These are phyloP conservation scores for Parathielavia appendiculata DNA, from an alignment of 495 filamentous ascomycete species.

Conservation along the genomic window DNA sequence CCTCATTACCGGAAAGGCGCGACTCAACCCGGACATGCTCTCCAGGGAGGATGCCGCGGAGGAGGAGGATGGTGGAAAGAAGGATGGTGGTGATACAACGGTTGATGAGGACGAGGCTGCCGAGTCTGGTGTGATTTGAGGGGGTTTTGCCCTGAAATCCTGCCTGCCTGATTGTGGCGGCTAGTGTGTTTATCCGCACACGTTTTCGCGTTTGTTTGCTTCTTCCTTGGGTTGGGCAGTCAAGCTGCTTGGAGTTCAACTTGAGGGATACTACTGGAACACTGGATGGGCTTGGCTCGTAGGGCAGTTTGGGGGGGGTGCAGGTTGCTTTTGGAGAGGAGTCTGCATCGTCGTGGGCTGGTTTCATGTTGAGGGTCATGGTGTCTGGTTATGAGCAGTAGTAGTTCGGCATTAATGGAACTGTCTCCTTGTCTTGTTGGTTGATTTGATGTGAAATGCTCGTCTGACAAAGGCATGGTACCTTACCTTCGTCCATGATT, in stretches of 20 bases:
- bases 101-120: neutral
- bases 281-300: neutral
- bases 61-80: neutral
- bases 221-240: neutral
- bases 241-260: too few species aligned
- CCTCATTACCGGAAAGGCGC: too few species aligned
- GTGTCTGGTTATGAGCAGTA: neutral
- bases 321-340: neutral
- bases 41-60: neutral
- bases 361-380: neutral
- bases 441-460: too few species aligned
- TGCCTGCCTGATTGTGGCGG: neutral
- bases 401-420: too few species aligned
- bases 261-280: neutral
- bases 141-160: neutral
- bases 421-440: too few species aligned
- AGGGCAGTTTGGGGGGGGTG: slow-evolving; percentile 1
- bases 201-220: neutral
- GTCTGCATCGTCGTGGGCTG: neutral
- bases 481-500: too few species aligned
- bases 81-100: neutral
- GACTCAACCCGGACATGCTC: too few species aligned
- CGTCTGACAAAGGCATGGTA: too few species aligned
- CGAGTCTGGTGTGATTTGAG: neutral
- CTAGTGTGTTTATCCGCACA: neutral